These are phyloP conservation scores for Alisma plantagoaquatica DNA, from an alignment of 106 monocot species.

Conservation along the genomic window DNA sequence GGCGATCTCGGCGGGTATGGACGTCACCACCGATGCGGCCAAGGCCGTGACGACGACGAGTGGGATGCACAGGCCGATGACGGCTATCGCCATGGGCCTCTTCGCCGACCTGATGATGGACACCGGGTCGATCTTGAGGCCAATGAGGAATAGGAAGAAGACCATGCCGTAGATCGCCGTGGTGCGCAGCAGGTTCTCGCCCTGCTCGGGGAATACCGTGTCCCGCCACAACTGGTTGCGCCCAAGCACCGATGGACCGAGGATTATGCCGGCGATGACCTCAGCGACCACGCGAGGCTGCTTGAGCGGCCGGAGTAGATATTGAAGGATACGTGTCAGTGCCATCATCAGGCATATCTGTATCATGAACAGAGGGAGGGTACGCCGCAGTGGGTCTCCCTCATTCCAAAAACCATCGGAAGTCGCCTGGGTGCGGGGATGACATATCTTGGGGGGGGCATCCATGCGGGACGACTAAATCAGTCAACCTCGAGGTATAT, in stretches of 20 bases:
- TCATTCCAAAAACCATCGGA: conserved; percentile 31
- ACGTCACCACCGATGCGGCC: too few relatives aligned
- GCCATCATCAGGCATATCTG: conserved; percentile 39
- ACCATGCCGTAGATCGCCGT: background rate
- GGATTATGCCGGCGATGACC: conserved; percentile 28
- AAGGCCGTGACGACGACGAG: too few relatives aligned
- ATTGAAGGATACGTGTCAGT: conserved; percentile 31
- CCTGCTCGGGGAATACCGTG: background rate
- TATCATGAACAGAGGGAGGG: conserved; percentile 35
- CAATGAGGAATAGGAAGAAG: conserved; percentile 8
- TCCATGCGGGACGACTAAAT: too few relatives aligned
- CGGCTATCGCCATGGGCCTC: conserved; percentile 3
- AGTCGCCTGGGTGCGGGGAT: too few relatives aligned
- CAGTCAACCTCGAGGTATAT: too few relatives aligned
- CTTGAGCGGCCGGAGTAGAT: conserved; percentile 43
- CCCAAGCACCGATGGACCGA: conserved; percentile 9
- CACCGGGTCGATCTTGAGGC: conserved; percentile 2
- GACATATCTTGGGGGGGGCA: too few relatives aligned
- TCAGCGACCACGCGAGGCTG: conserved; percentile 60
- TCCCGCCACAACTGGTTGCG: conserved; percentile 1
- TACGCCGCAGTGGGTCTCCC: conserved; percentile 33
- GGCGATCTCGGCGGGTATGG: background rate
- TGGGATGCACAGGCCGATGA: background rate
- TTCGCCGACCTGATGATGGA: background rate
- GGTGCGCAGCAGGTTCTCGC: conserved; percentile 4